phyloP scores from a whole-genome alignment of 805 yeast genomes.

The Candida orba region DNA sequence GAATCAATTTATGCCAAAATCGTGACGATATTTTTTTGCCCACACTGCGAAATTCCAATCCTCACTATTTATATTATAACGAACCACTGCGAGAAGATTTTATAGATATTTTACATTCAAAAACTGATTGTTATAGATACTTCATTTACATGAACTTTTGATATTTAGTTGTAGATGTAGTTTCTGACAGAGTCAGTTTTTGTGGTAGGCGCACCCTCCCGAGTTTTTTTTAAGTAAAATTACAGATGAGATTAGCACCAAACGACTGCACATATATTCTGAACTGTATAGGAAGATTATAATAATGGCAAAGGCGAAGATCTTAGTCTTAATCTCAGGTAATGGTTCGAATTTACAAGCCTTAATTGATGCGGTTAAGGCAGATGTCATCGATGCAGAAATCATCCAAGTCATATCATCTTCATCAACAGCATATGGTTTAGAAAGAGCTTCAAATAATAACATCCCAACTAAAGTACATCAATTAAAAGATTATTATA shows the following conservation, averaged over 20 bases:
- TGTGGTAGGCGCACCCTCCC: background rate
- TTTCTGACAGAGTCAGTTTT: background rate
- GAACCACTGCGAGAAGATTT: background rate
- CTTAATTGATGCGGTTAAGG: conserved; percentile 62
- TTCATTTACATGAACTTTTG: no score
- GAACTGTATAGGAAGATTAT: no score
- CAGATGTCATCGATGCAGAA: conserved; percentile 36
- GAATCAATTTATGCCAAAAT: background rate
- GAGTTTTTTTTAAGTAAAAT: background rate
- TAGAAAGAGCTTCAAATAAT: conserved; percentile 66
- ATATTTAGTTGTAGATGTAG: background rate
- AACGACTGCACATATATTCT: no score
- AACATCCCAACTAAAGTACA: conserved; percentile 68
- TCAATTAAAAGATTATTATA: conserved; percentile 64
- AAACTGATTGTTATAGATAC: background rate
- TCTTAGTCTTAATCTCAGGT: conserved; percentile 80
- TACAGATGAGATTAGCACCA: background rate
- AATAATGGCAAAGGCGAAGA: conserved; percentile 23
- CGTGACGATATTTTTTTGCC: conserved; percentile 1
- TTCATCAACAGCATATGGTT: conserved; percentile 77
- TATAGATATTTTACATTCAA: conserved; percentile 1
- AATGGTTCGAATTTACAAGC: conserved; percentile 96
- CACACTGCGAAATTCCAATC: background rate
- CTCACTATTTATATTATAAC: conserved; percentile 1
- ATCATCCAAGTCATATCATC: conserved; percentile 84